Conservation (phyloP, 768 basidiomycete genomes). For the Myochromella boudieri region DNA sequence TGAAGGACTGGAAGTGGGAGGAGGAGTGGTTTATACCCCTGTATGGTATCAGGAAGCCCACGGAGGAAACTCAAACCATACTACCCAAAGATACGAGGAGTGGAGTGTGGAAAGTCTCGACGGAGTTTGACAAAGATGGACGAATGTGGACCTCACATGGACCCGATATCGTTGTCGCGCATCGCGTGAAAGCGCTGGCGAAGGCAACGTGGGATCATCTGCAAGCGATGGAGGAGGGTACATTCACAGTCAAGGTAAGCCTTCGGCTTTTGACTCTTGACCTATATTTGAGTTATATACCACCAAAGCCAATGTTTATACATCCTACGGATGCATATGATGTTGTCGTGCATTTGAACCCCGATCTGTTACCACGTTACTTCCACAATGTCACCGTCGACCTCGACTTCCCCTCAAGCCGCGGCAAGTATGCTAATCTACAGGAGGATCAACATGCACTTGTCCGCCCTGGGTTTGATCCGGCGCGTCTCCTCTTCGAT, state of each 20-base stretch:
- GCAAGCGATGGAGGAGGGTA: conserved; percentile 47
- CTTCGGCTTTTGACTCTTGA: not conserved
- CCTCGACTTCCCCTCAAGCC: conserved; percentile 40
- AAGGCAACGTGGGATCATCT: conserved; percentile 69
- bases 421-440: conserved; percentile 48
- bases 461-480: conserved; percentile 77
- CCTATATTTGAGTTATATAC: conserved; percentile 1
- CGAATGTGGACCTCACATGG: conserved; percentile 71
- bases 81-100: conserved; percentile 21
- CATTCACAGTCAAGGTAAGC: conserved; percentile 59
- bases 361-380: conserved; percentile 65
- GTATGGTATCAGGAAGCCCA: conserved; percentile 39
- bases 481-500: conserved; percentile 59
- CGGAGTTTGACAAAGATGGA: conserved; percentile 75
- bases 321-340: conserved; percentile 88
- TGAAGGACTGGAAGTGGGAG: conserved; percentile 86
- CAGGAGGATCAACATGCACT: conserved; percentile 25
- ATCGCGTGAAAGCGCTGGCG: conserved; percentile 71
- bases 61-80: too few relatives aligned
- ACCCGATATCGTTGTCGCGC: conserved; percentile 72
- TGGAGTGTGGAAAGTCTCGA: conserved; percentile 78
- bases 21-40: conserved; percentile 74
- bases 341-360: conserved; percentile 75
- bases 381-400: conserved; percentile 66
- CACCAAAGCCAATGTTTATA: conserved; percentile 71